A percentile compares a stretch with the other conserved stretches of the same genome.
Evolutionary conservation across 2,329 filamentous ascomycete species (phyloP).

Genomic region (Sporothrix variecibatus): DNA sequence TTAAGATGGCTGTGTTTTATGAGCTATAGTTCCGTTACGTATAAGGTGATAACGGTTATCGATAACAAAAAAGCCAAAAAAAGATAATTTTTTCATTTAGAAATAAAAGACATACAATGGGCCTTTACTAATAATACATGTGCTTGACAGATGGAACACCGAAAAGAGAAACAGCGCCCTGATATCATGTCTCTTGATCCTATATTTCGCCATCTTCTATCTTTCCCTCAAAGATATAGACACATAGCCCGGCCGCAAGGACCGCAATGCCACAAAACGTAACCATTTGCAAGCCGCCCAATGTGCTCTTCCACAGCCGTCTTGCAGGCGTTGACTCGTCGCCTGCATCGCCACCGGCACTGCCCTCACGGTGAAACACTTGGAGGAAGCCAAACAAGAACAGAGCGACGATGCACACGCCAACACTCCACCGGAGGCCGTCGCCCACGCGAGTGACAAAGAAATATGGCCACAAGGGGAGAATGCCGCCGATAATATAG

Average conservation of each 20-base stretch:
- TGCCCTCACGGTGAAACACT: neutral
- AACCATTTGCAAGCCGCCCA: neutral
- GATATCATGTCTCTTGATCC: no score
- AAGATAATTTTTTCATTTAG: no score
- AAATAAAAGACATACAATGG: no score
- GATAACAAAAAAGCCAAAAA: no score
- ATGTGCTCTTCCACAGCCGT: neutral
- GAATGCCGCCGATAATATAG: neutral
- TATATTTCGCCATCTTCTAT: neutral
- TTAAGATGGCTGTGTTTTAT: no score
- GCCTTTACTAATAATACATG: no score
- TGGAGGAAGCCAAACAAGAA: neutral
- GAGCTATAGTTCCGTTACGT: no score
- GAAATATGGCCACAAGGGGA: neutral
- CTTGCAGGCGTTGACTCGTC: neutral
- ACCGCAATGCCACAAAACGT: neutral
- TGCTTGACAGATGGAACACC: no score
- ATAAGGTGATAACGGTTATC: no score
- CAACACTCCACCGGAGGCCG: neutral
- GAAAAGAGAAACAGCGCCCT: no score
- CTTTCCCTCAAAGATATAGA: neutral
- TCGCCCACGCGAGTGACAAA: neutral
- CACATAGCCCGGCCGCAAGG: neutral
- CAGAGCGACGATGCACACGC: neutral
- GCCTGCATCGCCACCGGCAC: neutral